These are phyloP conservation scores for Pyrenophora graminea DNA, from an alignment of 2,329 filamentous ascomycete species.

Conservation along the genomic window DNA sequence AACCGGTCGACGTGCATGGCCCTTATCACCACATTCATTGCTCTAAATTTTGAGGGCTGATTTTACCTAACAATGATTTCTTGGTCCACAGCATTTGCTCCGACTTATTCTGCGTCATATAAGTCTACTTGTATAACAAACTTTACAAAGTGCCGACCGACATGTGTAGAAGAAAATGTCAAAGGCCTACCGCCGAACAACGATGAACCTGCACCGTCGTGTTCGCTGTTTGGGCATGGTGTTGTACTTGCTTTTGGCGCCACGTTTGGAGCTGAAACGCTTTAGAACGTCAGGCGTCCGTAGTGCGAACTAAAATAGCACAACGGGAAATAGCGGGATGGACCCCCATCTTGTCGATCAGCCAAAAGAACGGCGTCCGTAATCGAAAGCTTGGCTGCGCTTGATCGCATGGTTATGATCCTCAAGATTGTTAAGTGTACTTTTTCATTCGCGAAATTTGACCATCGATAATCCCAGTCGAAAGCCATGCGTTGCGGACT, in stretches of 20 bases:
- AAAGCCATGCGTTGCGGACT: neutral
- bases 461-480: neutral
- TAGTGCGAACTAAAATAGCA: conserved; percentile 1
- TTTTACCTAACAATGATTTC: too few species aligned
- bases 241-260: conserved; percentile 5
- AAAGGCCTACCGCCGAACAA: neutral
- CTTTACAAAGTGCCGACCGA: too few species aligned
- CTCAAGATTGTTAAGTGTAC: neutral
- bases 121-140: too few species aligned
- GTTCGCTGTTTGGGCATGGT: conserved; percentile 6
- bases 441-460: neutral
- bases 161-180: too few species aligned
- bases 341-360: conserved; percentile 8
- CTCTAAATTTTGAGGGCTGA: neutral
- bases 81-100: too few species aligned
- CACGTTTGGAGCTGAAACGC: conserved; percentile 9
- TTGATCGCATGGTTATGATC: neutral
- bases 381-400: conserved; percentile 8
- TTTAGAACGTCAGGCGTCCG: neutral
- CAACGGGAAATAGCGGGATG: conserved; percentile 5
- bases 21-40: neutral
- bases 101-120: too few species aligned
- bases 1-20: too few species aligned
- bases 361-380: neutral
- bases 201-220: conserved; percentile 2